A percentile compares a stretch with the other conserved stretches of the same genome.
Conservation (phyloP, 2,329 filamentous ascomycete genomes). For the Diplodia corticola region DNA sequence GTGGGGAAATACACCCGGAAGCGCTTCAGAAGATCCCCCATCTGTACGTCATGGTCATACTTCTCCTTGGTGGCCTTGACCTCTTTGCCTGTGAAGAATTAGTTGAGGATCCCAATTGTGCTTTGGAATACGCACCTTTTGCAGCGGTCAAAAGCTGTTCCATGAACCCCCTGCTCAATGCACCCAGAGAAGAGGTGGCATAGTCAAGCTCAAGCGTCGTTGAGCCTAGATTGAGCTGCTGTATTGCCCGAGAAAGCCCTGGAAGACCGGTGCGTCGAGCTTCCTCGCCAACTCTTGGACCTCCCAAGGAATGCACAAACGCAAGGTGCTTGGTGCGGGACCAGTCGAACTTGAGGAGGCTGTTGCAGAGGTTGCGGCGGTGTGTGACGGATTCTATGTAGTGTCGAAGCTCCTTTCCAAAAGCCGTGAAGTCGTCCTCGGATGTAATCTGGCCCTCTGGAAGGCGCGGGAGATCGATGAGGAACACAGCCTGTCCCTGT, state of each 20-base stretch:
- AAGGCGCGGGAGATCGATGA: slow-evolving; percentile 83
- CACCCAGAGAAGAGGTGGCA: slow-evolving; percentile 78
- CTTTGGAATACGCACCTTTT: slow-evolving; percentile 35
- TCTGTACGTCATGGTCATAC: slow-evolving; percentile 40
- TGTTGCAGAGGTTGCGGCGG: slow-evolving; percentile 63
- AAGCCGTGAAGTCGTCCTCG: slow-evolving; percentile 50
- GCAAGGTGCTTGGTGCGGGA: slow-evolving; percentile 67
- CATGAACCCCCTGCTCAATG: slow-evolving; percentile 69
- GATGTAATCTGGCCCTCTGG: slow-evolving; percentile 29
- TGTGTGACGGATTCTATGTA: slow-evolving; percentile 70
- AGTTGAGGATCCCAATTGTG: not conserved
- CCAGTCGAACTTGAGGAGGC: slow-evolving; percentile 80
- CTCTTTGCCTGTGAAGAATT: not conserved
- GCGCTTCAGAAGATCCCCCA: slow-evolving; percentile 37
- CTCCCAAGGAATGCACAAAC: slow-evolving; percentile 84
- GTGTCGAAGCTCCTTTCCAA: slow-evolving; percentile 68
- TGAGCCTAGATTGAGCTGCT: slow-evolving; percentile 29
- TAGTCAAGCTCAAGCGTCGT: slow-evolving; percentile 68
- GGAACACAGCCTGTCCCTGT: slow-evolving; percentile 63
- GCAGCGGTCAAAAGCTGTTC: slow-evolving; percentile 56
- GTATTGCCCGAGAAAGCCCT: slow-evolving; percentile 69
- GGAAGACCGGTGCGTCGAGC: slow-evolving; percentile 66
- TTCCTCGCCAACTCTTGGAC: slow-evolving; percentile 33
- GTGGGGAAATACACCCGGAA: slow-evolving; percentile 83
- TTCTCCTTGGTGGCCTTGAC: slow-evolving; percentile 16